These are phyloP conservation scores for Polytolypa hystricis DNA, from an alignment of 2,329 filamentous ascomycete species.

Conservation along the genomic window DNA sequence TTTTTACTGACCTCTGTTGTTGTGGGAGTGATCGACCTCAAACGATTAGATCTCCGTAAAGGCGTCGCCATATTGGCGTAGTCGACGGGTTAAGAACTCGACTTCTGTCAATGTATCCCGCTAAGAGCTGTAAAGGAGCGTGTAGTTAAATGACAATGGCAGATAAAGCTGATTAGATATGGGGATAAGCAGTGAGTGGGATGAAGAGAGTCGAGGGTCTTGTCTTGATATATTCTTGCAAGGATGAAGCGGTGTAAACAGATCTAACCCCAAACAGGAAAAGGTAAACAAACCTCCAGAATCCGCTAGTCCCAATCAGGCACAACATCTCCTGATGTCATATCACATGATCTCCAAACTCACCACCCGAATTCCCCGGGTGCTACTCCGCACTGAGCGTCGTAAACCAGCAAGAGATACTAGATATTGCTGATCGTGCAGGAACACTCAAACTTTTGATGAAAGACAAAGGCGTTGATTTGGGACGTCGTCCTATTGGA, in stretches of 20 bases:
- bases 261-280: background rate
- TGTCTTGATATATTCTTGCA: background rate
- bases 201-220: background rate
- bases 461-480: too few species aligned
- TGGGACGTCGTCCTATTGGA: too few species aligned
- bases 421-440: too few species aligned
- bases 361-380: too few species aligned
- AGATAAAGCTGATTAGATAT: background rate
- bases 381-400: too few species aligned
- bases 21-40: constrained; percentile 4
- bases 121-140: too few species aligned
- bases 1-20: constrained; percentile 4
- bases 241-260: background rate
- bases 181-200: background rate
- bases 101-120: too few species aligned
- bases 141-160: too few species aligned
- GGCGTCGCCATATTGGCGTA: constrained; percentile 5
- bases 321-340: constrained; percentile 1
- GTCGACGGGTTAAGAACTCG: too few species aligned
- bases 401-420: too few species aligned
- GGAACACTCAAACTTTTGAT: too few species aligned
- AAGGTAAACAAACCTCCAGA: constrained; percentile 5
- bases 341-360: background rate
- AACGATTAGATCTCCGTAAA: constrained; percentile 4
- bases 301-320: constrained; percentile 4